These are phyloP conservation scores for Crepidotus variabilis DNA, from an alignment of 768 basidiomycete species.

Conservation along the genomic window DNA sequence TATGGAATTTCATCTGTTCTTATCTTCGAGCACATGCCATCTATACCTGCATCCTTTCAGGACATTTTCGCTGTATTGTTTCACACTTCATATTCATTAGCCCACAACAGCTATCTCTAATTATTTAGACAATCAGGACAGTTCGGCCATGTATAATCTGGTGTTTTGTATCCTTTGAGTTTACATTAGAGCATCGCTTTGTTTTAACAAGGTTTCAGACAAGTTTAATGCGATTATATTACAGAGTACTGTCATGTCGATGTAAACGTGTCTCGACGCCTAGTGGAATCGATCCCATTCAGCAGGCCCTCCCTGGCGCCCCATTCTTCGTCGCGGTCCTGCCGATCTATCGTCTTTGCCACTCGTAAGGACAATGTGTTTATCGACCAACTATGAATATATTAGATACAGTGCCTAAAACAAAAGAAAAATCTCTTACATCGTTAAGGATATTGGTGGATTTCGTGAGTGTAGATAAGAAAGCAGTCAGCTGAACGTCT, in stretches of 20 bases:
- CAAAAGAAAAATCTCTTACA: conserved; percentile 41
- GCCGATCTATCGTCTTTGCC: conserved; percentile 51
- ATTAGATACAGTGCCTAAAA: conserved; percentile 3
- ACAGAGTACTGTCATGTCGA: not conserved
- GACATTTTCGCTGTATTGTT: no score
- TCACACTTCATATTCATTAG: no score
- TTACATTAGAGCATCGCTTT: no score
- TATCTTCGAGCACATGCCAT: no score
- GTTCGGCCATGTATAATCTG: no score
- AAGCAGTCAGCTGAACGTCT: conserved; percentile 90
- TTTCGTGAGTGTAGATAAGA: conserved; percentile 85
- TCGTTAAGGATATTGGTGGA: conserved; percentile 86
- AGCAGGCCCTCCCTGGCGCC: conserved; percentile 36
- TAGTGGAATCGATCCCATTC: conserved; percentile 59
- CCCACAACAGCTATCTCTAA: no score
- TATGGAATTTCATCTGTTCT: no score
- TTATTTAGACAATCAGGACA: no score
- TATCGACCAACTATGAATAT: conserved; percentile 66
- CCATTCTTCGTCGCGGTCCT: conserved; percentile 49
- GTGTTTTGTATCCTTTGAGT: no score
- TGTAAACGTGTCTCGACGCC: not conserved
- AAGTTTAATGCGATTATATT: not conserved
- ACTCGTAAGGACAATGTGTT: conserved; percentile 61
- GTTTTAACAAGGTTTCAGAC: no score
- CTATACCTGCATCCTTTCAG: no score